Percentiles rank a stretch among this genome's conserved stretches.
Evolutionary conservation across 1,284 basidiomycete genomes (phyloP).

Genomic region (Ganoderma boninense): DNA sequence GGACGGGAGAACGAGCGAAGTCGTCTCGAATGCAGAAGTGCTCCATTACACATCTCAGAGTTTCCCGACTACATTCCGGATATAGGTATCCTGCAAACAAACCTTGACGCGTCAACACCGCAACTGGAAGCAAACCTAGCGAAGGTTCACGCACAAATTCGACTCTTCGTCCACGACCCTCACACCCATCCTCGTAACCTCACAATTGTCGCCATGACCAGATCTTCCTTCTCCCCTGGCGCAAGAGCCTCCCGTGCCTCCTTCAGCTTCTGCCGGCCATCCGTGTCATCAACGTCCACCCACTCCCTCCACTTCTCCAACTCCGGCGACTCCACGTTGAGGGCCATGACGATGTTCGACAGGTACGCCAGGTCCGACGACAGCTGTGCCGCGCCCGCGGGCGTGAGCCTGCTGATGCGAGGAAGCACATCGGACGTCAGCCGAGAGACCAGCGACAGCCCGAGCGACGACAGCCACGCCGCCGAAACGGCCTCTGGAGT

Average conservation of each 20-base stretch:
- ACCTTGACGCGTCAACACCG: background rate
- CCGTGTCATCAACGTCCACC: constrained; percentile 67
- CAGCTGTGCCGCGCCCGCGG: constrained; percentile 84
- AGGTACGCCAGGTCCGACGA: constrained; percentile 89
- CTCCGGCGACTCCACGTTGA: constrained; percentile 85
- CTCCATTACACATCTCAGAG: background rate
- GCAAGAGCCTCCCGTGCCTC: constrained; percentile 32
- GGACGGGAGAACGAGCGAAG: background rate
- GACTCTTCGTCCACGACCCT: background rate
- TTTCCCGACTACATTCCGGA: background rate
- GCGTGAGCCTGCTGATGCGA: constrained; percentile 65
- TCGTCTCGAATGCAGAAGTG: background rate
- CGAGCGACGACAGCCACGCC: constrained; percentile 91
- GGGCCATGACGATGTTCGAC: constrained; percentile 87
- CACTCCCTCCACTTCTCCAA: constrained; percentile 80
- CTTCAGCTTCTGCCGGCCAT: constrained; percentile 51
- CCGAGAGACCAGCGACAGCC: constrained; percentile 78
- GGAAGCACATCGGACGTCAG: constrained; percentile 74
- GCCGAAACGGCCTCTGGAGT: constrained; percentile 84
- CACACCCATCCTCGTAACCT: constrained; percentile 31
- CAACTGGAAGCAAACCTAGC: background rate
- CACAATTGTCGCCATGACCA: constrained; percentile 26
- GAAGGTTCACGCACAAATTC: too few relatives aligned
- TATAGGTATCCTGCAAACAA: background rate
- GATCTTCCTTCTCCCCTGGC: constrained; percentile 28